A percentile compares a stretch with the other conserved stretches of the same genome.
These are phyloP conservation scores for Pestalotiopsis sp. DNA, from an alignment of 2,329 filamentous ascomycete species.

Conservation along the genomic window DNA sequence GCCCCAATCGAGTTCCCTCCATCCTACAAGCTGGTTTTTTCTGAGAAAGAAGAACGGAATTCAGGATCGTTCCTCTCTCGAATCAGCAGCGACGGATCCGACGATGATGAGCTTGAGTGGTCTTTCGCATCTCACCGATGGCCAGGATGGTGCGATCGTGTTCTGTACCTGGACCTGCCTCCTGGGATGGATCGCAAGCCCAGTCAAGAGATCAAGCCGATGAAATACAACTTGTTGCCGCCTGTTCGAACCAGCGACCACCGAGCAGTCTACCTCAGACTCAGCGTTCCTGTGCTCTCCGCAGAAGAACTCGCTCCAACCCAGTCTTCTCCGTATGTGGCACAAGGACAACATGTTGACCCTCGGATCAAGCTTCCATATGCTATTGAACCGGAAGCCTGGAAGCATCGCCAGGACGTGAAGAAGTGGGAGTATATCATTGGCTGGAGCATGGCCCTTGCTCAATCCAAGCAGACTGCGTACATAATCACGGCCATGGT, in stretches of 20 bases:
- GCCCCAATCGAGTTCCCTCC: slow-evolving; percentile 78
- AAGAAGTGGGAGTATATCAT: slow-evolving; percentile 39
- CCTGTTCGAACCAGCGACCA: slow-evolving; percentile 86
- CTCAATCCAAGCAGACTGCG: slow-evolving; percentile 55
- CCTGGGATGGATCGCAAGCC: slow-evolving; percentile 45
- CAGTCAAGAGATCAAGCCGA: slow-evolving; percentile 46
- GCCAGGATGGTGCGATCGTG: slow-evolving; percentile 92
- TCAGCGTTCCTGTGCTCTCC: slow-evolving; percentile 63
- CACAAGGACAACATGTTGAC: slow-evolving; percentile 18
- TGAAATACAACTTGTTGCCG: slow-evolving; percentile 75
- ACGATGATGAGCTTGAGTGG: slow-evolving; percentile 54
- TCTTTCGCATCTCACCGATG: slow-evolving; percentile 81
- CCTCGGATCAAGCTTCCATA: slow-evolving; percentile 44
- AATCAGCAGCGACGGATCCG: slow-evolving; percentile 24
- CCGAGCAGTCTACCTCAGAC: slow-evolving; percentile 75
- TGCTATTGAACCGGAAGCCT: slow-evolving; percentile 56
- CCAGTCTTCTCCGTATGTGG: slow-evolving; percentile 16
- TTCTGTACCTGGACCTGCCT: slow-evolving; percentile 73
- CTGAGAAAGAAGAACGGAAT: slow-evolving; percentile 25
- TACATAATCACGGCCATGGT: slow-evolving; percentile 46
- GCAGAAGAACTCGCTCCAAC: slow-evolving; percentile 41
- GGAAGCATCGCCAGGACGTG: slow-evolving; percentile 46
- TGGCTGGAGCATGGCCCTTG: slow-evolving; percentile 58
- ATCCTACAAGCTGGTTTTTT: slow-evolving; percentile 83
- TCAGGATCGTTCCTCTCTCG: slow-evolving; percentile 10